Conservation (phyloP, 192 early-diverging fungal genomes). For the Coemansia sp. region DNA sequence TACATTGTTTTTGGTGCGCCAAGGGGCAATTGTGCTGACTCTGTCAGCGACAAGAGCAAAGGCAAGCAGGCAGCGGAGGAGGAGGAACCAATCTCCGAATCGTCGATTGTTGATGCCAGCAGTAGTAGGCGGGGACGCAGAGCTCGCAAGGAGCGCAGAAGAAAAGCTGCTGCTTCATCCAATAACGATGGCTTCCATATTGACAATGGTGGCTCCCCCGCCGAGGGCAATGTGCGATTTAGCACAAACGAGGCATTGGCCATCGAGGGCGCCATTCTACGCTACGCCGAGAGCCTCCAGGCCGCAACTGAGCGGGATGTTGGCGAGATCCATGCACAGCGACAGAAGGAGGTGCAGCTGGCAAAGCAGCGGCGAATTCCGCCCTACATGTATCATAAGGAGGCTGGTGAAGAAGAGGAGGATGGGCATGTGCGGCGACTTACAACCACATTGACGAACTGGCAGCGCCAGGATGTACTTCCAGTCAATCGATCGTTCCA, state of each 20-base stretch:
- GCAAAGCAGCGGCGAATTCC: conserved; percentile 24
- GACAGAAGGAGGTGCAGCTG: conserved; percentile 12
- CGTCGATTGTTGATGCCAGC: not conserved
- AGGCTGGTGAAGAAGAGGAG: not conserved
- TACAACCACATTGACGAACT: conserved; percentile 16
- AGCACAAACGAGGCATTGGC: conserved; percentile 9
- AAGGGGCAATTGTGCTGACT: not conserved
- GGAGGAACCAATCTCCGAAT: not conserved
- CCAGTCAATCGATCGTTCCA: conserved; percentile 28
- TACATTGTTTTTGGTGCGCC: conserved; percentile 16
- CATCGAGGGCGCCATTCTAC: conserved; percentile 26
- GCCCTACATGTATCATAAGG: conserved; percentile 23
- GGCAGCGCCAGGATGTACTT: conserved; percentile 8
- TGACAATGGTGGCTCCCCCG: not conserved
- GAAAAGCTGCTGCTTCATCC: not conserved
- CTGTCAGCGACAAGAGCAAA: not conserved
- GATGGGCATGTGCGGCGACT: not conserved
- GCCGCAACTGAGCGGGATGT: conserved; percentile 31
- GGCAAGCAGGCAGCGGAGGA: not conserved
- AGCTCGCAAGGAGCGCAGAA: not conserved
- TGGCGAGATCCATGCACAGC: conserved; percentile 10
- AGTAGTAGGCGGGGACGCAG: not conserved
- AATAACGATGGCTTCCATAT: too few relatives aligned
- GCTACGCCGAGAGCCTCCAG: conserved; percentile 42
- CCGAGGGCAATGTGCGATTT: conserved; percentile 1